phyloP scores from a whole-genome alignment of 768 basidiomycete genomes.

The Myochromella boudieri region DNA sequence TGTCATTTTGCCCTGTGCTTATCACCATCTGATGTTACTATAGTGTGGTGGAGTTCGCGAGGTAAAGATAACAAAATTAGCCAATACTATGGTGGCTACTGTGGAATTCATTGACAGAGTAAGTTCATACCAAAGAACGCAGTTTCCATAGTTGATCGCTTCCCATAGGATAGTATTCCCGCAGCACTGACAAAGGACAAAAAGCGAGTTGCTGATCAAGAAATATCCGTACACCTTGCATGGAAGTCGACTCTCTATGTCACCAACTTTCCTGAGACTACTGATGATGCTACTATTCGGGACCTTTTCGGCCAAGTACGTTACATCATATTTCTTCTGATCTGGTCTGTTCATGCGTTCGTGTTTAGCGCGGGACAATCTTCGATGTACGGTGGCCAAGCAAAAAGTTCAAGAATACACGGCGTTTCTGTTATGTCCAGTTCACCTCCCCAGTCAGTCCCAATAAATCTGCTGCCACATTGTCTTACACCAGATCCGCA shows the following conservation, averaged over 20 bases:
- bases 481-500: neutral
- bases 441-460: constrained; percentile 78
- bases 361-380: constrained; percentile 75
- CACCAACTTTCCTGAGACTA: constrained; percentile 89
- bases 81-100: constrained; percentile 67
- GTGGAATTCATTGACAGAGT: constrained; percentile 83
- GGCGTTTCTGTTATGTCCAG: constrained; percentile 95
- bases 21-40: neutral
- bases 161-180: constrained; percentile 70
- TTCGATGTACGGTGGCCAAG: constrained; percentile 98
- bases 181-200: constrained; percentile 93
- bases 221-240: constrained; percentile 84
- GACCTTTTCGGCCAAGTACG: constrained; percentile 76
- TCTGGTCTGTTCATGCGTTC: constrained; percentile 8
- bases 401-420: constrained; percentile 89
- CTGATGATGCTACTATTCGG: constrained; percentile 76
- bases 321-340: neutral
- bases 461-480: neutral
- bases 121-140: constrained; percentile 20
- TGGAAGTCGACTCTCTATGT: constrained; percentile 95
- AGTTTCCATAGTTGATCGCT: too few relatives aligned
- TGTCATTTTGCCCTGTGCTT: constrained; percentile 12
- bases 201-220: constrained; percentile 73
- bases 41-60: constrained; percentile 91
- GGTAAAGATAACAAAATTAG: constrained; percentile 69